These are phyloP conservation scores for Colletotrichum australisinense DNA, from an alignment of 2,329 filamentous ascomycete species.

Conservation along the genomic window DNA sequence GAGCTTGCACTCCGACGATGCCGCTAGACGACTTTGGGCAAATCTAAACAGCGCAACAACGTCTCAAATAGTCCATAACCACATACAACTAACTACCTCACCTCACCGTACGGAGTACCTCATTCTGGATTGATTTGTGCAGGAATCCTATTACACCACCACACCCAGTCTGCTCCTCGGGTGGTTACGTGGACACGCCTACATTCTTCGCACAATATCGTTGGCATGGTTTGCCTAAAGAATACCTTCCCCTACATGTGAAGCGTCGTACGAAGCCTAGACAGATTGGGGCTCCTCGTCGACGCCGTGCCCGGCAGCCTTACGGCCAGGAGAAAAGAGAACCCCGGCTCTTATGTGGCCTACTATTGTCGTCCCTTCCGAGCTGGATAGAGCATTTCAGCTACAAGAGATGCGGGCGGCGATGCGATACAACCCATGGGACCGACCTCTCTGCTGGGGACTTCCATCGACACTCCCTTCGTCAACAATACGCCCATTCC, in stretches of 20 bases:
- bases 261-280: neutral
- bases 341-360: neutral
- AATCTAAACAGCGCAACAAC: neutral
- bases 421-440: neutral
- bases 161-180: neutral
- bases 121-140: neutral
- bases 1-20: neutral
- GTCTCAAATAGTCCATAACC: neutral
- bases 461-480: neutral
- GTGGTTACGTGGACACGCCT: neutral
- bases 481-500: neutral
- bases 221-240: neutral
- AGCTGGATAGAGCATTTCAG: constrained; percentile 7
- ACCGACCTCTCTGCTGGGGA: constrained; percentile 1
- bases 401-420: neutral
- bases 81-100: neutral
- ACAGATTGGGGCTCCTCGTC: neutral
- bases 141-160: neutral
- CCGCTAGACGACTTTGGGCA: neutral
- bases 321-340: constrained; percentile 1
- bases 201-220: neutral
- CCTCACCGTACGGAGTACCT: neutral
- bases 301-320: constrained; percentile 13
- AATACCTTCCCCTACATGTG: neutral
- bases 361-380: constrained; percentile 7